Evolutionary conservation across 2,329 filamentous ascomycete genomes (phyloP).

Genomic region (Fusarium veterinarium): DNA sequence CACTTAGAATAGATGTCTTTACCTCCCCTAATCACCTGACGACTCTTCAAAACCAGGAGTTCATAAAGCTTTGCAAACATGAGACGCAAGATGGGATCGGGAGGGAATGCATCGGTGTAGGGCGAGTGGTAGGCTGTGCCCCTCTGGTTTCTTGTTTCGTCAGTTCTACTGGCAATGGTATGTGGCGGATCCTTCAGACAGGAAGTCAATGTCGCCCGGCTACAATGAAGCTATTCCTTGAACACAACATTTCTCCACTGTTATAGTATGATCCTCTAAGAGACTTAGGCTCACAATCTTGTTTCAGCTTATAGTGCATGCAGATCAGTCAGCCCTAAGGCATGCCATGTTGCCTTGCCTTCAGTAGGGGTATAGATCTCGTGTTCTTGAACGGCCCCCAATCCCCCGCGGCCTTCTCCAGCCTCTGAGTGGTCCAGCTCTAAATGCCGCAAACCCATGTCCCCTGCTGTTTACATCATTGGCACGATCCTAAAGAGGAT

Average conservation of each 20-base stretch:
- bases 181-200: accelerated
- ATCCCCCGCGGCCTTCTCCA: accelerated
- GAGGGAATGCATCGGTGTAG: too few species aligned
- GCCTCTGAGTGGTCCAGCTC: not conserved
- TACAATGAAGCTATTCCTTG: accelerated
- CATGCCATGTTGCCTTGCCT: not conserved
- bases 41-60: accelerated
- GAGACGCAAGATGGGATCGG: not conserved
- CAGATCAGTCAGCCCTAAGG: not conserved
- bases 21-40: accelerated
- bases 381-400: not conserved
- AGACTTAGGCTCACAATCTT: accelerated
- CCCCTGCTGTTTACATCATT: not conserved
- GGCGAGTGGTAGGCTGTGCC: too few species aligned
- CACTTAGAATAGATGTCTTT: not conserved
- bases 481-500: not conserved
- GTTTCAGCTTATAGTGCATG: not conserved
- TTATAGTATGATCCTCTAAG: accelerated
- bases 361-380: accelerated
- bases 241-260: accelerated
- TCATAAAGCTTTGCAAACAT: not conserved
- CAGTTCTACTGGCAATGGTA: not conserved
- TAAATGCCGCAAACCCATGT: not conserved
- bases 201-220: too few species aligned
- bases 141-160: not conserved